A percentile compares a stretch with the other conserved stretches of the same genome.
phyloP scores from a whole-genome alignment of 2,329 filamentous ascomycete species.

The Xylaria arbuscula region DNA sequence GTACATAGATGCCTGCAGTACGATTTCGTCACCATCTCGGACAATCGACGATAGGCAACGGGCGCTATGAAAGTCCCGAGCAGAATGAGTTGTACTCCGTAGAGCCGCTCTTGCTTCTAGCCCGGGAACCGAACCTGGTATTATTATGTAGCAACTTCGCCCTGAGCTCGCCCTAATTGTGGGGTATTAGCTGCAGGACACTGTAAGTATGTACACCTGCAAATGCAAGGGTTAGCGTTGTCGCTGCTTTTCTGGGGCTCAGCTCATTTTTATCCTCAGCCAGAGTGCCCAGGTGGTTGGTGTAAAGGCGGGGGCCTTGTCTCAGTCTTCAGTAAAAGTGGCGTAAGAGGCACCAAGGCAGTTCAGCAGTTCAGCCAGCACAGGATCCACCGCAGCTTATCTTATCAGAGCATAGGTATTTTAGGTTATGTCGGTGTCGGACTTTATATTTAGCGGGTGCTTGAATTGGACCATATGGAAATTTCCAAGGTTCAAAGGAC shows the following conservation, averaged over 20 bases:
- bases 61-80: not conserved
- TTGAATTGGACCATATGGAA: constrained; percentile 25
- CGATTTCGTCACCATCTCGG: not conserved
- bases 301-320: too few species aligned
- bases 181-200: constrained; percentile 18
- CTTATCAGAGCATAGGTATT: constrained; percentile 9
- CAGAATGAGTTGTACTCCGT: not conserved
- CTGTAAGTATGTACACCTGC: not conserved
- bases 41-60: not conserved
- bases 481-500: constrained; percentile 32
- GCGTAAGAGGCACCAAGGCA: too few species aligned
- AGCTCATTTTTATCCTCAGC: not conserved
- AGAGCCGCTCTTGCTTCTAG: not conserved
- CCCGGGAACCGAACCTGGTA: not conserved
- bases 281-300: too few species aligned
- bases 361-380: too few species aligned
- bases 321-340: too few species aligned
- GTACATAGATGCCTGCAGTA: constrained; percentile 3
- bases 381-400: constrained; percentile 1
- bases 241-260: not conserved
- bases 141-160: not conserved
- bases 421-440: constrained; percentile 32
- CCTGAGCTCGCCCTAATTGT: constrained; percentile 30
- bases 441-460: constrained; percentile 37
- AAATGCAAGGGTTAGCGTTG: not conserved